Conservation (phyloP, 805 yeast genomes). For the Saccharomycopsis javanensis region DNA sequence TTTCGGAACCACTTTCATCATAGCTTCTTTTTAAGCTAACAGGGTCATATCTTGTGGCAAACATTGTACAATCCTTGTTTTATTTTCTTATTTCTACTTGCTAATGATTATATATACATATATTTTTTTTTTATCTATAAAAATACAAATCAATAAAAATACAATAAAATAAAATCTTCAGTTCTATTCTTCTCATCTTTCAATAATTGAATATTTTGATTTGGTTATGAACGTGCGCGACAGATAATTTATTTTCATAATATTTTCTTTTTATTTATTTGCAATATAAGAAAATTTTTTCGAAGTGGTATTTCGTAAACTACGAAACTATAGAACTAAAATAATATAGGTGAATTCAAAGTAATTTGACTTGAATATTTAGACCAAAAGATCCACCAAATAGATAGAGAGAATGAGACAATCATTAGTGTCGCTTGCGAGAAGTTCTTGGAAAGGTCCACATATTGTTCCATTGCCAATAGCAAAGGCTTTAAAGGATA, state of each 20-base stretch:
- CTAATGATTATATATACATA: no score
- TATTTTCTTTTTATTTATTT: no score
- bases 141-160: no score
- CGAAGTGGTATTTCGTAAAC: no score
- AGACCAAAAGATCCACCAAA: background rate
- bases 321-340: background rate
- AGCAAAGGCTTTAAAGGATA: slow-evolving; percentile 68
- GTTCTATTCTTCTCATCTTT: background rate
- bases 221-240: background rate
- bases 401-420: slow-evolving; percentile 29
- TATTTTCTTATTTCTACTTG: no score
- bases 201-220: no score
- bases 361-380: background rate
- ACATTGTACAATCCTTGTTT: no score
- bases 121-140: no score
- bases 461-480: slow-evolving; percentile 92
- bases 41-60: slow-evolving; percentile 60
- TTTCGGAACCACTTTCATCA: slow-evolving; percentile 15
- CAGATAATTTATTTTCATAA: background rate
- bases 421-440: slow-evolving; percentile 32
- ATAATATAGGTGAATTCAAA: background rate
- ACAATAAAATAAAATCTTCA: no score
- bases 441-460: slow-evolving; percentile 73
- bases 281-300: no score
- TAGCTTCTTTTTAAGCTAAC: slow-evolving; percentile 22